Evolutionary conservation across 2,329 filamentous ascomycete species (phyloP), one percentile per base, ranked within the genome.

Genomic region (Alternaria hordeiaustralica): DNA sequence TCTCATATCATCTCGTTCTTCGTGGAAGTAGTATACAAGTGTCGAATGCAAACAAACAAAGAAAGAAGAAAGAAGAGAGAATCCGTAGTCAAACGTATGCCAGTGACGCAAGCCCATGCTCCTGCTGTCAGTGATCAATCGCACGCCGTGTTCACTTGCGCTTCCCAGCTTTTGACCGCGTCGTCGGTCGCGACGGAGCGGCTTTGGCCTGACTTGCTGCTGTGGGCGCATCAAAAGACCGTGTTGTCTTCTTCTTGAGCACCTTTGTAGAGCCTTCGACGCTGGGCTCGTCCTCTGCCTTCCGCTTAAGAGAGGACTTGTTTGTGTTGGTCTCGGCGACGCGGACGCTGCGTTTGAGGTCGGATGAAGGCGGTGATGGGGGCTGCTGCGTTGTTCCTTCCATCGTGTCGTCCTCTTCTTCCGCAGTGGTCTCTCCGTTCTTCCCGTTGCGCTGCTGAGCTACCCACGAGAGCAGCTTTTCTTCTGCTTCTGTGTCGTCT

Each of bases 151-250:
- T 2, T 53, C 30, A 53, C 30, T 25, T 53, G 5, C 49, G 49
- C 30, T 53, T 53, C 20, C 28, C 30, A 15, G 46, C 36, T 6
- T 44, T 62, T 1, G 60, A 55, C 6, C 47, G 58, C 4, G 60
- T 69, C 3, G 71, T 69, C 13, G 69, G 50, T 36, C 67, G 72
- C 1, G 71, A 30, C 8, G 70, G 49, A 13, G 73, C 63, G 12
- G 63, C 67, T 54, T 66, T 70, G 20, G 74, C 75, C 55, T 77
- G 75, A 56, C 77, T 80, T 56, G 77, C 73, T 46, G 78, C 75
- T 11, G 79, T 81, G 8, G 79, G 75, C 15, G 78, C 76, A 18
- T 78, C 76, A 53, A 75, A 81, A 12, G 74, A 75, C 44, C 68
- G 67, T 13, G 74, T 74, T 2, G 66, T 66, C 30, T 76, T 71